Evolutionary conservation across 208 protist species (phyloP).

Genomic region (Acanthamoeba lenticulata): DNA sequence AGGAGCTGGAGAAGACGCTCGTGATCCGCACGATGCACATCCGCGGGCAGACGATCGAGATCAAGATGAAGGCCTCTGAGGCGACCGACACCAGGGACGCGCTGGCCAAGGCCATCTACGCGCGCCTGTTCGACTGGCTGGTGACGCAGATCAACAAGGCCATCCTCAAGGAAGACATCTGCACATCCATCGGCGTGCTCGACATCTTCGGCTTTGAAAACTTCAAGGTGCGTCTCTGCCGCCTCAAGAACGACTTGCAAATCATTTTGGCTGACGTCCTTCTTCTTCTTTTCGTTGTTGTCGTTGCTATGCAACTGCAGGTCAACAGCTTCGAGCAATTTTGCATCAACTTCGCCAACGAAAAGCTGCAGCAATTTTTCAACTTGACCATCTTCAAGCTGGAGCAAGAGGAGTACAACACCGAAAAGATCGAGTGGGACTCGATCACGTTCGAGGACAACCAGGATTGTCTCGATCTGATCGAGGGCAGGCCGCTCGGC

Average conservation of each 20-base stretch:
- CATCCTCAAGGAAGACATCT: conserved; percentile 71
- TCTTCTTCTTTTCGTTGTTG: neutral
- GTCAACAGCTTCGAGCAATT: conserved; percentile 89
- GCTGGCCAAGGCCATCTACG: conserved; percentile 81
- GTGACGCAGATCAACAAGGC: conserved; percentile 88
- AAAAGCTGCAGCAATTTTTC: conserved; percentile 89
- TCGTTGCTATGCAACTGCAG: neutral
- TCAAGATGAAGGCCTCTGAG: conserved; percentile 71
- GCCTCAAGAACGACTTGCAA: too few species aligned
- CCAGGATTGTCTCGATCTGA: conserved; percentile 84
- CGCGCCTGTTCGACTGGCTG: conserved; percentile 76
- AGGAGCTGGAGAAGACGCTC: conserved; percentile 30
- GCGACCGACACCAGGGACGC: conserved; percentile 82
- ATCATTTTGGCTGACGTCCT: neutral
- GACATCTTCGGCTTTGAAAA: conserved; percentile 96
- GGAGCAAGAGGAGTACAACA: conserved; percentile 86
- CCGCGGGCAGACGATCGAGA: conserved; percentile 25
- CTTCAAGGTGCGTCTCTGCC: conserved; percentile 80
- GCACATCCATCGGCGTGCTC: conserved; percentile 86
- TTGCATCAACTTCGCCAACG: conserved; percentile 90
- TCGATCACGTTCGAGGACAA: conserved; percentile 89
- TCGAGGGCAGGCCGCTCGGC: conserved; percentile 81
- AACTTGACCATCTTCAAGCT: conserved; percentile 89
- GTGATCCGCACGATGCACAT: conserved; percentile 24
- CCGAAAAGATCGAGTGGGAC: conserved; percentile 84